Percentiles rank a stretch among this genome's conserved stretches.
These are phyloP conservation scores for Ganoderma leucocontextum DNA, from an alignment of 1,284 basidiomycete genomes.

Conservation along the genomic window DNA sequence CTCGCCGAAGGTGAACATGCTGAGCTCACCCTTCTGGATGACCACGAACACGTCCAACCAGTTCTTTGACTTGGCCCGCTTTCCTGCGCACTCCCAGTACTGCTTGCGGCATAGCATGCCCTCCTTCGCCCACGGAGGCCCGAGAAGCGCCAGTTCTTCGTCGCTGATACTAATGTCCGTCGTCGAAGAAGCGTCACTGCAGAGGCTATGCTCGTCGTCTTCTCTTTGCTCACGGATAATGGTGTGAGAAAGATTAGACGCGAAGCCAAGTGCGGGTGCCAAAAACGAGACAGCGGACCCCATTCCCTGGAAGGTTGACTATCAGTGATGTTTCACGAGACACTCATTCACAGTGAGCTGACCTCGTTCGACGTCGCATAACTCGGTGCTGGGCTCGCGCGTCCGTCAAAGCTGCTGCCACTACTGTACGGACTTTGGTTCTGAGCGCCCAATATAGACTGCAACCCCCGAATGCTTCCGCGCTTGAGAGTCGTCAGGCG, in stretches of 20 bases:
- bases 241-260: conserved; percentile 93
- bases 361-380: conserved; percentile 89
- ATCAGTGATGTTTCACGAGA: not conserved
- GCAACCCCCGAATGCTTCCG: conserved; percentile 88
- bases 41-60: conserved; percentile 98
- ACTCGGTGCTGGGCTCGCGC: conserved; percentile 89
- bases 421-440: conserved; percentile 80
- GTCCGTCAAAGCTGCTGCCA: conserved; percentile 83
- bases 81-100: conserved; percentile 89
- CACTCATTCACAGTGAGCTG: not conserved
- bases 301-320: conserved; percentile 41
- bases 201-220: conserved; percentile 82
- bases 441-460: conserved; percentile 75
- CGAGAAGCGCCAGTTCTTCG: conserved; percentile 93
- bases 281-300: conserved; percentile 59
- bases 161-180: conserved; percentile 87
- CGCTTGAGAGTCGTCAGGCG: conserved; percentile 84
- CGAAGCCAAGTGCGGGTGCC: conserved; percentile 90
- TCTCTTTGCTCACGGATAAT: conserved; percentile 96
- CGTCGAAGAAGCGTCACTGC: conserved; percentile 65
- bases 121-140: conserved; percentile 98
- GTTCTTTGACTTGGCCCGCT: conserved; percentile 83
- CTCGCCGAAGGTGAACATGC: conserved; percentile 94
- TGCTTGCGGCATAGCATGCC: conserved; percentile 94
- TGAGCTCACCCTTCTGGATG: conserved; percentile 91